Evolutionary conservation across 305 asterid species (phyloP), one percentile per base, ranked within the genome.

Genomic region (Petunia hybrid): DNA sequence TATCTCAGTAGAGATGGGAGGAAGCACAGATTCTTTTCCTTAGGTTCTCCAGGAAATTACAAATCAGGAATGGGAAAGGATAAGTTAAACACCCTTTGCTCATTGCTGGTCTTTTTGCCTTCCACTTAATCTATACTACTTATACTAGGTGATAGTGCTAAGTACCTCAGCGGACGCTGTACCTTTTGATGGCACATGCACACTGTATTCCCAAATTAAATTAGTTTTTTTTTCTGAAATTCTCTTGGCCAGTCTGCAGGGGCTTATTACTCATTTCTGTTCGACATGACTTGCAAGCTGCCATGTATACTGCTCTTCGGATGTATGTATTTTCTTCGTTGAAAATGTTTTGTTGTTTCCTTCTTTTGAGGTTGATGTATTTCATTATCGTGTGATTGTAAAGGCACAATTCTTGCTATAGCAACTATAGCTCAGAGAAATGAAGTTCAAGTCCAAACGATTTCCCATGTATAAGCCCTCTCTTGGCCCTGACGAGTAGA

Each of bases 201-300:
- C 73, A 66, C 73, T 66, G 73, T 5, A 46, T 65, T 65, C 48
- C 51, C 35, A 64, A 65, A 48, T 40, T 65, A 65, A 2, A 39
- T 65, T 39, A 39, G 51, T 39, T 65, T 57, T 7, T 39, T 65
- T 57, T 7, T 40, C 73, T 14, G 51, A 66, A 39, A 66, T 66
- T 66, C 51, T 39, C 13, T 16, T 14, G 36, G 45, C 3, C 48
- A 66, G 51, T 66, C 73, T 40, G 71, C 51, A 66, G 2, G 10
- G 71, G 39, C 31, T 38, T 46, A 7, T 65, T 45, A 65, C 38
- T 66, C 51, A 39, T 39, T 66, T 65, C 36, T 66, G 13, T 66
- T 3, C 39, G 73, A 39, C n/a, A 65, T 35, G 35, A 66, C 35
- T 6, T 39, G 14, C 48, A 65, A 13, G 73, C 51, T 45, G 5